phyloP scores from a whole-genome alignment of 176 grass and related monocot genomes.

The Carex parvula region DNA sequence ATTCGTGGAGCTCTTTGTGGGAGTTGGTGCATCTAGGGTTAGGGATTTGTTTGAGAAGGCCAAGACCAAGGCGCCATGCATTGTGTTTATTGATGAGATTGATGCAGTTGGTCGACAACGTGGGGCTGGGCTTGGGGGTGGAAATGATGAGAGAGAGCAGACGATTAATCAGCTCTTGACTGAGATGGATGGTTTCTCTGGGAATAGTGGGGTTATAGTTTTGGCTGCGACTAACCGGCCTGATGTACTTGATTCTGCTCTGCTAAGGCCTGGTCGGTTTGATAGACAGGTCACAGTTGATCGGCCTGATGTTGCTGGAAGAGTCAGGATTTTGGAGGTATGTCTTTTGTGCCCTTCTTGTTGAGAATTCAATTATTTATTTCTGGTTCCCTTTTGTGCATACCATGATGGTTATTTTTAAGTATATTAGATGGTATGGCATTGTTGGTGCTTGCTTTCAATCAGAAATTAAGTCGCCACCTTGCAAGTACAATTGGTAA shows the following conservation, averaged over 20 bases:
- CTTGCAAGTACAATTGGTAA: neutral
- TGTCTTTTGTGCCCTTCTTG: neutral
- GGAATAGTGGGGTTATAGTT: slow-evolving; percentile 93
- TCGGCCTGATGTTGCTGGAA: slow-evolving; percentile 78
- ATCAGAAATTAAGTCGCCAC: neutral
- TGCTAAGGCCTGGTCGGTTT: slow-evolving; percentile 74
- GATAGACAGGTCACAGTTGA: slow-evolving; percentile 96
- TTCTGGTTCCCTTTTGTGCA: neutral
- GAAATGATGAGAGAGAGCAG: slow-evolving; percentile 97
- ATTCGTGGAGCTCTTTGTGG: slow-evolving; percentile 95
- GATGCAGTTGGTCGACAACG: slow-evolving; percentile 91
- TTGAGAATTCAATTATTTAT: neutral
- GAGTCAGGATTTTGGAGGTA: slow-evolving; percentile 89
- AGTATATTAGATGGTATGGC: neutral
- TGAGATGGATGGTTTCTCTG: slow-evolving; percentile 94
- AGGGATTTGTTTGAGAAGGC: slow-evolving; percentile 98
- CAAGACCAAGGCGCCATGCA: slow-evolving; percentile 94
- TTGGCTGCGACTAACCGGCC: slow-evolving; percentile 87
- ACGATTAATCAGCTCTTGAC: slow-evolving; percentile 97
- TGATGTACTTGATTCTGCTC: slow-evolving; percentile 61
- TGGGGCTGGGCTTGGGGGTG: slow-evolving; percentile 81
- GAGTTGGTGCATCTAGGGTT: slow-evolving; percentile 82
- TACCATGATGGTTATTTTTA: neutral
- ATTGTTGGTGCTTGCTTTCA: neutral
- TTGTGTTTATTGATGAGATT: slow-evolving; percentile 96